phyloP scores from a whole-genome alignment of 2,329 filamentous ascomycete species.

The Trichoderma semiorbis region DNA sequence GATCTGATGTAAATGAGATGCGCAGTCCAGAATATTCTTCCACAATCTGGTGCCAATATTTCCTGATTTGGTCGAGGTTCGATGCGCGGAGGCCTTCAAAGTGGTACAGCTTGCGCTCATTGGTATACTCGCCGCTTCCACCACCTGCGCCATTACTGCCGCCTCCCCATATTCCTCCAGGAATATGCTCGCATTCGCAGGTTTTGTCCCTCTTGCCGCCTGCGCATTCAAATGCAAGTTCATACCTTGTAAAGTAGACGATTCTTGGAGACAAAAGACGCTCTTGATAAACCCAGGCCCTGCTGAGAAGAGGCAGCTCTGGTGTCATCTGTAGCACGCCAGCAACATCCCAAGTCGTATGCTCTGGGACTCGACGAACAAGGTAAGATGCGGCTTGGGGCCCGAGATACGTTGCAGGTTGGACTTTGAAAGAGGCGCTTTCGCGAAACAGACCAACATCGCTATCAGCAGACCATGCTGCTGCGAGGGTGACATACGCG shows the following conservation, averaged over 20 bases:
- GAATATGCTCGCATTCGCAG: slow-evolving; percentile 3
- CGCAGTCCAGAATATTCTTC: slow-evolving; percentile 11
- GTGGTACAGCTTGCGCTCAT: slow-evolving; percentile 3
- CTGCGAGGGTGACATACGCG: slow-evolving; percentile 16
- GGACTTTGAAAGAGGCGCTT: neutral
- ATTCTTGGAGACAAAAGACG: slow-evolving; percentile 15
- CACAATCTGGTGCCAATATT: slow-evolving; percentile 15
- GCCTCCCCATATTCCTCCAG: slow-evolving; percentile 8
- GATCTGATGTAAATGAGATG: slow-evolving; percentile 15
- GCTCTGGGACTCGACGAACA: slow-evolving; percentile 2
- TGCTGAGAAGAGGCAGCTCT: slow-evolving; percentile 12
- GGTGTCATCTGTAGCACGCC: neutral
- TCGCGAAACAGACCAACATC: neutral
- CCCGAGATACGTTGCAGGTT: neutral
- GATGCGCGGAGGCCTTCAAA: neutral
- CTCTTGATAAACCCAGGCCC: slow-evolving; percentile 18
- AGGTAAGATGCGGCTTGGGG: neutral
- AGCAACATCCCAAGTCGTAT: slow-evolving; percentile 4
- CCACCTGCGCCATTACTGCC: neutral
- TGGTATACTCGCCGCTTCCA: neutral
- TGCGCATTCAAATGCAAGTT: slow-evolving; percentile 11
- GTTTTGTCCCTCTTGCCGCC: neutral
- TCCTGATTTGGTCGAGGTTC: neutral
- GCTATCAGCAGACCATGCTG: slow-evolving; percentile 4
- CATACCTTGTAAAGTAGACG: slow-evolving; percentile 11